Percentiles rank a stretch among this genome's conserved stretches.
phyloP scores from a whole-genome alignment of 1,284 basidiomycete species.

The Apiotrichum akiyoshidainum region DNA sequence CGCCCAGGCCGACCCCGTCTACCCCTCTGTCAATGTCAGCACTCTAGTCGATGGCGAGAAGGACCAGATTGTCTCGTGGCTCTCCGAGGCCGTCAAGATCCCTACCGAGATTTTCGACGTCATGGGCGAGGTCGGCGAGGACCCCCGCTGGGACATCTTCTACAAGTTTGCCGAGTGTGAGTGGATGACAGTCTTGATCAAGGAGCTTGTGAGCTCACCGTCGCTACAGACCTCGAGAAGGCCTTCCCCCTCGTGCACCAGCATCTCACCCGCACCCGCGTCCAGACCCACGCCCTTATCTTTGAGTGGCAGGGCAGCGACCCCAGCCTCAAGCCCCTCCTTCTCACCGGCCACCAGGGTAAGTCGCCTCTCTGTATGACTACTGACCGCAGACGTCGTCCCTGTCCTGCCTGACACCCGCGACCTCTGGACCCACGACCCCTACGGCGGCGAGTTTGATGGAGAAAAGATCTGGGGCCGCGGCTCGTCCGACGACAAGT shows the following conservation, averaged over 20 bases:
- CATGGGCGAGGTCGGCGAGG: constrained; percentile 47
- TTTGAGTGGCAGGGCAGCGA: constrained; percentile 64
- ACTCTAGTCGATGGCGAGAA: constrained; percentile 25
- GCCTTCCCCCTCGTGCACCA: constrained; percentile 53
- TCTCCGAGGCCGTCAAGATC: constrained; percentile 40
- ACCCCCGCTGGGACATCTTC: constrained; percentile 50
- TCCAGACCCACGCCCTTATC: constrained; percentile 65
- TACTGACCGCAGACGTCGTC: constrained; percentile 54
- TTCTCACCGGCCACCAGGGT: constrained; percentile 63
- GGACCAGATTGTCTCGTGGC: constrained; percentile 36
- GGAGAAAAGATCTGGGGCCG: constrained; percentile 63
- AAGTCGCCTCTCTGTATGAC: background rate
- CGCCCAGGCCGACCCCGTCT: background rate
- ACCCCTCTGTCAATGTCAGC: constrained; percentile 23
- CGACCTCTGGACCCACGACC: constrained; percentile 60
- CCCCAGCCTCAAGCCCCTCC: constrained; percentile 59
- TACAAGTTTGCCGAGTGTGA: constrained; percentile 46
- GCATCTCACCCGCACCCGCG: constrained; percentile 57
- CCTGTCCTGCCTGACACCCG: constrained; percentile 59
- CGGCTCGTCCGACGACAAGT: constrained; percentile 63
- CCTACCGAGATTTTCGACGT: constrained; percentile 51
- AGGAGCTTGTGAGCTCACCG: background rate
- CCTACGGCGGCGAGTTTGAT: constrained; percentile 65
- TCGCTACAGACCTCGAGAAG: constrained; percentile 38
- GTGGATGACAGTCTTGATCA: constrained; percentile 6